Percentiles rank a stretch among this genome's conserved stretches.
Conservation (phyloP, 305 asterid species). For the Stenogyne calaminthoides region DNA sequence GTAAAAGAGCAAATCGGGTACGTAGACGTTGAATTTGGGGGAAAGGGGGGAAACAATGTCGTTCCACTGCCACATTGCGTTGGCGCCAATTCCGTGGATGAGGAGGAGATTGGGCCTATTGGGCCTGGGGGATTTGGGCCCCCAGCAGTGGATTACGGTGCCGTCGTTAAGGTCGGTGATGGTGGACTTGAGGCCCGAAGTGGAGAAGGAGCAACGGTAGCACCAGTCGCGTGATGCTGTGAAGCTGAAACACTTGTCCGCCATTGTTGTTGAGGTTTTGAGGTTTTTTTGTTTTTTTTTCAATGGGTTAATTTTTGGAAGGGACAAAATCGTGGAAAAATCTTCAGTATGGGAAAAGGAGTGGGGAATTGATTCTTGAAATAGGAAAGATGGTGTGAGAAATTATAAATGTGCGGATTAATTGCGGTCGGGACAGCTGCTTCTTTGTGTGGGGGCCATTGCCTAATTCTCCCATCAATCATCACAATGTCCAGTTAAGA, state of each 20-base stretch:
- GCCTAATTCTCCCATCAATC: not conserved
- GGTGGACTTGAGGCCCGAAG: constrained; percentile 59
- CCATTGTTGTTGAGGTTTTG: constrained; percentile 28
- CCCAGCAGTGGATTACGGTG: constrained; percentile 73
- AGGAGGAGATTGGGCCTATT: constrained; percentile 54
- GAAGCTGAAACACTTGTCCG: constrained; percentile 65
- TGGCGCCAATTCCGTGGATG: constrained; percentile 81
- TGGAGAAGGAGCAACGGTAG: constrained; percentile 59
- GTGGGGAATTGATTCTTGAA: not conserved
- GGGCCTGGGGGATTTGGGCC: constrained; percentile 55
- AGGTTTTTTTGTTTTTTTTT: not conserved
- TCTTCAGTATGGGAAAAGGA: not conserved
- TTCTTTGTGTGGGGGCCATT: not conserved
- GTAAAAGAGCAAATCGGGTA: constrained; percentile 75
- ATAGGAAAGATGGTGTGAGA: no score
- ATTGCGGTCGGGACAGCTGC: not conserved
- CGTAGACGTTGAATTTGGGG: constrained; percentile 68
- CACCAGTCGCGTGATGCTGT: constrained; percentile 58
- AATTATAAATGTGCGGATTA: not conserved
- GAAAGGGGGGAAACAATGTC: constrained; percentile 66
- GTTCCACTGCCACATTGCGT: constrained; percentile 96
- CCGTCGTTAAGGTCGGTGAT: constrained; percentile 60
- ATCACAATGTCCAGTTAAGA: no score
- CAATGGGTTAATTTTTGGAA: constrained; percentile 4
- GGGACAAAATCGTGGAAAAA: not conserved